Evolutionary conservation across 106 monocot genomes (phyloP).

Genomic region (Dendrobium nobile): DNA sequence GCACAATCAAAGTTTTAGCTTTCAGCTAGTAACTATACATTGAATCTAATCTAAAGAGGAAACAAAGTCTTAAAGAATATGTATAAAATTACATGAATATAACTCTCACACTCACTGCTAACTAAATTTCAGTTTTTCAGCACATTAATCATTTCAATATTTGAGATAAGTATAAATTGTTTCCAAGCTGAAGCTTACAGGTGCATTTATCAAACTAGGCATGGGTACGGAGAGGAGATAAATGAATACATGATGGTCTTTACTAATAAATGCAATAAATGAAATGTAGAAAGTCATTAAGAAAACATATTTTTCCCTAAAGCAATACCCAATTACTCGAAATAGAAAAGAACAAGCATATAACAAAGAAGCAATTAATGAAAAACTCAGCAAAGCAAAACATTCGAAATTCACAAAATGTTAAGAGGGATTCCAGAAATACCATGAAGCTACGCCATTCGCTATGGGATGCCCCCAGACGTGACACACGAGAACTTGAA

Average conservation of each 20-base stretch:
- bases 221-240: background rate
- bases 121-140: background rate
- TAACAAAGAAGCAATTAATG: background rate
- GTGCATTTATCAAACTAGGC: background rate
- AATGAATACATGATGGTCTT: background rate
- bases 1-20: no score
- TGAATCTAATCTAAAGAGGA: no score
- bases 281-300: background rate
- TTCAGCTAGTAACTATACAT: no score
- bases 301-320: background rate
- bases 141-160: background rate
- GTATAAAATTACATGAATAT: no score
- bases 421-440: background rate
- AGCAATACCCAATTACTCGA: background rate
- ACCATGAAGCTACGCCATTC: constrained; percentile 6
- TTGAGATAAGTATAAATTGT: background rate
- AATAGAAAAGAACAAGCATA: background rate
- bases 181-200: background rate
- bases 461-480: background rate
- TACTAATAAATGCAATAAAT: background rate
- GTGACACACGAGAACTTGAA: background rate
- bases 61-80: no score
- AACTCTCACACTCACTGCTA: background rate
- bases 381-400: background rate
- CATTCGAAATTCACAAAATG: background rate